A percentile compares a stretch with the other conserved stretches of the same genome.
phyloP scores from a whole-genome alignment of 805 yeast genomes.

The Nakazawaea siamensis region DNA sequence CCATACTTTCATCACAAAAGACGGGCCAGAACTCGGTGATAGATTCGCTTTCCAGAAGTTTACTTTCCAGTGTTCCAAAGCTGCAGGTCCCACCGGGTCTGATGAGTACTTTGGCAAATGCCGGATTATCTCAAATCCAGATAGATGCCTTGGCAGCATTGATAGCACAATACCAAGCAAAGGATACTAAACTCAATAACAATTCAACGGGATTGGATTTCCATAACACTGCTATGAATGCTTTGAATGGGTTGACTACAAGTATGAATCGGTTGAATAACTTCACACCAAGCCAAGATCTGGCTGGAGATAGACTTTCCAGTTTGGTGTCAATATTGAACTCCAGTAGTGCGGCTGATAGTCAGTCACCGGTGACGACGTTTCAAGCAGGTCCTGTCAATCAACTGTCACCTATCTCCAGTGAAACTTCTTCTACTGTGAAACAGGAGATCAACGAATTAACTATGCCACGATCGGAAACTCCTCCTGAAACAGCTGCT shows the following conservation, averaged over 20 bases:
- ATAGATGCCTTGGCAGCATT: constrained; percentile 67
- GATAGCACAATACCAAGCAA: constrained; percentile 56
- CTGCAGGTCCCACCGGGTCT: constrained; percentile 73
- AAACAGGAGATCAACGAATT: background rate
- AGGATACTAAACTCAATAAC: constrained; percentile 16
- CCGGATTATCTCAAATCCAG: constrained; percentile 62
- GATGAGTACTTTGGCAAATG: constrained; percentile 48
- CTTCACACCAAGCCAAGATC: constrained; percentile 1
- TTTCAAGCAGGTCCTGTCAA: background rate
- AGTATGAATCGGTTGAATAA: constrained; percentile 1
- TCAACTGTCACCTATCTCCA: too few species aligned
- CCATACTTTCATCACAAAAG: constrained; percentile 9
- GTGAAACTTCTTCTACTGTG: background rate
- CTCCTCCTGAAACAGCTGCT: constrained; percentile 25
- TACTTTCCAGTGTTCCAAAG: constrained; percentile 41
- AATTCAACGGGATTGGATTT: background rate
- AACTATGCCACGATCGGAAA: constrained; percentile 9
- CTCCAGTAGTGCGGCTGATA: background rate
- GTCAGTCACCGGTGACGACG: background rate
- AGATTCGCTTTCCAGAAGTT: constrained; percentile 18
- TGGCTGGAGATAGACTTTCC: background rate
- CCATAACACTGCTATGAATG: constrained; percentile 7
- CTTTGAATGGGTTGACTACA: background rate
- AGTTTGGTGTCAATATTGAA: constrained; percentile 5
- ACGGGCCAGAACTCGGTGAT: constrained; percentile 4